Conservation (phyloP, 768 basidiomycete genomes). For the Kockovaella imperatae region DNA sequence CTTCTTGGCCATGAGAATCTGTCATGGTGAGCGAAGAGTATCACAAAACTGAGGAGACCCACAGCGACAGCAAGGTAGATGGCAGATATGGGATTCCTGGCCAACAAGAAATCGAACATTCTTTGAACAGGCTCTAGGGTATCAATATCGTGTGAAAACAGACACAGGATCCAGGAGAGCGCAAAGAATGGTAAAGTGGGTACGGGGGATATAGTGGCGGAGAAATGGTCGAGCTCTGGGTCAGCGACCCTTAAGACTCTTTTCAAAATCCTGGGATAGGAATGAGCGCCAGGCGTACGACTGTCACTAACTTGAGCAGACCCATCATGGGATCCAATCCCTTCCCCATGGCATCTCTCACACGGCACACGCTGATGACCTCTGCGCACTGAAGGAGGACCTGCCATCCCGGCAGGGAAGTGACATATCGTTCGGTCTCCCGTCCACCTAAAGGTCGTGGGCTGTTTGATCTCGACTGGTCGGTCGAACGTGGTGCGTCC, state of each 20-base stretch:
- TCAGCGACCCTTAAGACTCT: slow-evolving; percentile 67
- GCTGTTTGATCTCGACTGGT: no score
- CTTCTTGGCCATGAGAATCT: slow-evolving; percentile 71
- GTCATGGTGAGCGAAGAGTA: not conserved
- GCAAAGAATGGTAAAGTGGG: slow-evolving; percentile 70
- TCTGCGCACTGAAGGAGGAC: slow-evolving; percentile 47
- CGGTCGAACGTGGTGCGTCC: no score
- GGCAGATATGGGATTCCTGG: slow-evolving; percentile 67
- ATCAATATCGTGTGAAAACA: slow-evolving; percentile 87
- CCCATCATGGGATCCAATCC: slow-evolving; percentile 80
- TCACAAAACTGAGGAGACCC: slow-evolving; percentile 42
- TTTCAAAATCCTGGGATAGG: slow-evolving; percentile 57
- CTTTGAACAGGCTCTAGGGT: slow-evolving; percentile 83
- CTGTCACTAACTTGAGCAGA: slow-evolving; percentile 47
- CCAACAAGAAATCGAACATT: slow-evolving; percentile 80
- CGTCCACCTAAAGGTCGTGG: not conserved
- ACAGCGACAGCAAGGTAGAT: slow-evolving; percentile 81
- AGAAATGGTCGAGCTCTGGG: slow-evolving; percentile 58
- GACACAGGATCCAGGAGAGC: slow-evolving; percentile 77
- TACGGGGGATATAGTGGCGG: slow-evolving; percentile 63
- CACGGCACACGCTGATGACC: slow-evolving; percentile 65
- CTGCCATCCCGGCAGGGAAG: slow-evolving; percentile 28
- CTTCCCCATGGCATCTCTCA: slow-evolving; percentile 81
- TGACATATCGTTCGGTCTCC: no score
- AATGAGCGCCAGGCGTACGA: no score